phyloP scores from a whole-genome alignment of 2,329 filamentous ascomycete genomes.

The Cladosporium sp. region DNA sequence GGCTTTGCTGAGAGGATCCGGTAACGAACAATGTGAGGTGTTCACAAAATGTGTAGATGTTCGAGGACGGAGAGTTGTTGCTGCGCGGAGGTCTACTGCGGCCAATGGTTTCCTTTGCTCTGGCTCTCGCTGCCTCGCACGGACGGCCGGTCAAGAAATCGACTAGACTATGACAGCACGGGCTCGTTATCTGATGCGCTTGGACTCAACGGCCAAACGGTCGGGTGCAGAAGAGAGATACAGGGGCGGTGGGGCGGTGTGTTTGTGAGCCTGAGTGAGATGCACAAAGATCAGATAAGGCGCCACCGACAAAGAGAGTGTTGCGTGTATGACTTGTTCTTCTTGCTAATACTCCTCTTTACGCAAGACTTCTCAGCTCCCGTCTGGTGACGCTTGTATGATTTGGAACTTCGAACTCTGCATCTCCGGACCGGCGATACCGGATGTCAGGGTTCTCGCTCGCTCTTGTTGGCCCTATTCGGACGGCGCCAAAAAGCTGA shows the following conservation, averaged over 20 bases:
- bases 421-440: slow-evolving; percentile 5
- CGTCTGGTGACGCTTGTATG: slow-evolving; percentile 8
- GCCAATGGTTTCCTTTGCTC: slow-evolving; percentile 9
- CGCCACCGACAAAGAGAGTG: neutral
- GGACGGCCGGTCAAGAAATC: neutral
- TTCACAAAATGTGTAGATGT: neutral
- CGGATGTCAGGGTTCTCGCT: slow-evolving; percentile 3
- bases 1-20: neutral
- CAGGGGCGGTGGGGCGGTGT: neutral
- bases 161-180: slow-evolving; percentile 6
- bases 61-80: neutral
- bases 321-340: neutral
- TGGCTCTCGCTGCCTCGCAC: slow-evolving; percentile 1
- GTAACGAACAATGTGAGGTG: neutral
- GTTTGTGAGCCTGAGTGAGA: neutral
- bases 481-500: slow-evolving; percentile 4
- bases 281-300: slow-evolving; percentile 10
- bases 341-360: neutral
- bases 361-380: neutral
- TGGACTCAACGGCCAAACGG: slow-evolving; percentile 4
- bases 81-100: slow-evolving; percentile 9
- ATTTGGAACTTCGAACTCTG: slow-evolving; percentile 4
- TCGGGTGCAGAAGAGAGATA: neutral
- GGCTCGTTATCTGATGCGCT: slow-evolving; percentile 13
- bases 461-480: slow-evolving; percentile 8